Conservation (phyloP, 106 monocot species). For the Apostasia ramifera region DNA sequence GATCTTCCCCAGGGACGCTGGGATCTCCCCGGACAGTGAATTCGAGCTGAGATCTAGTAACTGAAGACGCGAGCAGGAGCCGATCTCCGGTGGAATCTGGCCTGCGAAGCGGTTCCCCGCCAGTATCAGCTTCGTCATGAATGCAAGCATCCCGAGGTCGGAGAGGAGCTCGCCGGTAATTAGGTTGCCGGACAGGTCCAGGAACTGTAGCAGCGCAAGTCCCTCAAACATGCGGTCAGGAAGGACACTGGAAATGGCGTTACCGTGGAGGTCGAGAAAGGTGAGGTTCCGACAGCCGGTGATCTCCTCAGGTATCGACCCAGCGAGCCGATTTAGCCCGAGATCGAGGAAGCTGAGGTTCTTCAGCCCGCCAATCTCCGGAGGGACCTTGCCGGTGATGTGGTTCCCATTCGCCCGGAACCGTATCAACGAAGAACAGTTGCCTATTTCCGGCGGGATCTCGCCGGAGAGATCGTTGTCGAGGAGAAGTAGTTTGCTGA, state of each 20-base stretch:
- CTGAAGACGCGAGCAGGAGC: conserved; percentile 55
- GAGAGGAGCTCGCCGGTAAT: conserved; percentile 34
- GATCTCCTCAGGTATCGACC: conserved; percentile 46
- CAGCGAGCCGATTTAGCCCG: conserved; percentile 48
- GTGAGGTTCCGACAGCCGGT: conserved; percentile 69
- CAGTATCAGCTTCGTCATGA: conserved; percentile 70
- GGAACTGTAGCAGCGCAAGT: conserved; percentile 43
- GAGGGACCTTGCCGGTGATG: conserved; percentile 51
- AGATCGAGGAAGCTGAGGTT: conserved; percentile 82
- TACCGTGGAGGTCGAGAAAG: conserved; percentile 78
- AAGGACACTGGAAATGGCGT: conserved; percentile 37
- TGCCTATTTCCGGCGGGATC: conserved; percentile 71
- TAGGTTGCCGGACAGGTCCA: conserved; percentile 68
- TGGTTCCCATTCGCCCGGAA: conserved; percentile 61
- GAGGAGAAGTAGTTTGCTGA: conserved; percentile 70
- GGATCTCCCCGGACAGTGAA: conserved; percentile 43
- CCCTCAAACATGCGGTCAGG: conserved; percentile 31
- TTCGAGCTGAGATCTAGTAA: conserved; percentile 67
- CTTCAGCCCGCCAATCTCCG: conserved; percentile 59
- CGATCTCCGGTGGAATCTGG: conserved; percentile 56
- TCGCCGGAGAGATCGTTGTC: conserved; percentile 65
- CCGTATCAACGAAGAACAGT: conserved; percentile 52
- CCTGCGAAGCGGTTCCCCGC: conserved; percentile 52
- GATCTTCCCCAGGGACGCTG: conserved; percentile 49
- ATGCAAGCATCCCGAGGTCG: conserved; percentile 35